A percentile compares a stretch with the other conserved stretches of the same genome.
phyloP scores from a whole-genome alignment of 139 green algal genomes.

The Yamagishiella unicocca region DNA sequence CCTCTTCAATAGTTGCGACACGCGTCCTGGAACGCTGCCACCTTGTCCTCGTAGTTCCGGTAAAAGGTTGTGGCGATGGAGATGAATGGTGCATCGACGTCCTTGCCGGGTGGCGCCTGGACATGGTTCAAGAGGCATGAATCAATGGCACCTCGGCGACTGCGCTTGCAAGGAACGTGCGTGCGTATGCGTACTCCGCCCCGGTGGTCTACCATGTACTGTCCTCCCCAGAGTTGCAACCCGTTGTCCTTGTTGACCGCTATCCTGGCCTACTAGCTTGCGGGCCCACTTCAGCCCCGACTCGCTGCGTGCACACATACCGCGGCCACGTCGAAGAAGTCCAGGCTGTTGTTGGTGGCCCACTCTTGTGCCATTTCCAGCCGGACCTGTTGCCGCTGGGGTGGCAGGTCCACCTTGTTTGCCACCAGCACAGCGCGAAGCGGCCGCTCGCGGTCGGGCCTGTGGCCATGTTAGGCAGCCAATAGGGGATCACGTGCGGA shows the following conservation, averaged over 20 bases:
- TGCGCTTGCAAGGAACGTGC: no score
- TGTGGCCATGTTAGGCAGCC: no score
- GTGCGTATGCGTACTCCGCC: no score
- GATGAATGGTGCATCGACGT: conserved; percentile 57
- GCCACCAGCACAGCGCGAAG: conserved; percentile 61
- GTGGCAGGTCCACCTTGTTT: conserved; percentile 61
- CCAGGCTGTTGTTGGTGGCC: conserved; percentile 60
- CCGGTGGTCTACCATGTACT: no score
- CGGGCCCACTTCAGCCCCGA: no score
- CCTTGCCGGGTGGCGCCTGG: conserved; percentile 57
- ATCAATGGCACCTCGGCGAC: no score
- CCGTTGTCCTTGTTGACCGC: no score
- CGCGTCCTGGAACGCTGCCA: conserved; percentile 55
- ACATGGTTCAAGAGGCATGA: no score
- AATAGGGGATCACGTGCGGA: no score
- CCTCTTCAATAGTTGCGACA: conserved; percentile 40
- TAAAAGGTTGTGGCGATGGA: conserved; percentile 55
- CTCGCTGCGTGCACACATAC: no score
- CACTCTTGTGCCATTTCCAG: conserved; percentile 55
- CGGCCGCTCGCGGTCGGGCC: conserved; percentile 53
- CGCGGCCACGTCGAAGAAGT: conserved; percentile 59
- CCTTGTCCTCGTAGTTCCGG: conserved; percentile 62
- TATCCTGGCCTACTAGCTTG: no score
- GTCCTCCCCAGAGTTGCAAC: no score
- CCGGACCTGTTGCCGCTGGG: conserved; percentile 49